phyloP scores from a whole-genome alignment of 768 basidiomycete genomes.

The Suillus hirtellus region DNA sequence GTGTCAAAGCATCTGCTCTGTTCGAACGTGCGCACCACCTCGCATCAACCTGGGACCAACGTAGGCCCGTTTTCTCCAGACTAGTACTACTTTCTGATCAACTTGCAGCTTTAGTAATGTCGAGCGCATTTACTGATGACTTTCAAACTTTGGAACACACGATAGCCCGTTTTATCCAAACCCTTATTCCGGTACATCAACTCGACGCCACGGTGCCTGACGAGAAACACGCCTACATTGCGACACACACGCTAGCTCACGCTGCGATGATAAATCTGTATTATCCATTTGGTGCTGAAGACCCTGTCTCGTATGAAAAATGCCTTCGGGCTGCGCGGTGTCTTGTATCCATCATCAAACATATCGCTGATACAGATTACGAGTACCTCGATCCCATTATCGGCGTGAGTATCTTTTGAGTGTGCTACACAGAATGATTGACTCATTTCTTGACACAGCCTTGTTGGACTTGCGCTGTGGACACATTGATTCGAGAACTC shows the following conservation, averaged over 20 bases:
- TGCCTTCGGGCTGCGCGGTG: constrained; percentile 64
- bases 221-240: constrained; percentile 59
- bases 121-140: constrained; percentile 54
- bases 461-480: constrained; percentile 71
- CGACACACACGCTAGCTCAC: constrained; percentile 66
- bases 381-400: constrained; percentile 77
- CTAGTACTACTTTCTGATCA: constrained; percentile 24
- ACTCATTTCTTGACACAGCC: constrained; percentile 40
- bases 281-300: constrained; percentile 58
- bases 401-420: constrained; percentile 49
- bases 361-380: constrained; percentile 63
- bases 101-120: constrained; percentile 42
- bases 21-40: constrained; percentile 67
- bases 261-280: constrained; percentile 67
- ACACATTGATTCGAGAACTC: constrained; percentile 68
- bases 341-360: constrained; percentile 60
- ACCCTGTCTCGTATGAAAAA: constrained; percentile 63
- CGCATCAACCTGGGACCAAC: constrained; percentile 58
- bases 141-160: constrained; percentile 63
- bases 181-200: constrained; percentile 65
- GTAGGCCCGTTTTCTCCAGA: constrained; percentile 36
- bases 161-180: constrained; percentile 62
- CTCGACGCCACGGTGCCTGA: constrained; percentile 54
- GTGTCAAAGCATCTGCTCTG: constrained; percentile 76
- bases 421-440: not conserved